Evolutionary conservation across 1,284 basidiomycete species (phyloP).

Genomic region (Coriolopsis trogii): DNA sequence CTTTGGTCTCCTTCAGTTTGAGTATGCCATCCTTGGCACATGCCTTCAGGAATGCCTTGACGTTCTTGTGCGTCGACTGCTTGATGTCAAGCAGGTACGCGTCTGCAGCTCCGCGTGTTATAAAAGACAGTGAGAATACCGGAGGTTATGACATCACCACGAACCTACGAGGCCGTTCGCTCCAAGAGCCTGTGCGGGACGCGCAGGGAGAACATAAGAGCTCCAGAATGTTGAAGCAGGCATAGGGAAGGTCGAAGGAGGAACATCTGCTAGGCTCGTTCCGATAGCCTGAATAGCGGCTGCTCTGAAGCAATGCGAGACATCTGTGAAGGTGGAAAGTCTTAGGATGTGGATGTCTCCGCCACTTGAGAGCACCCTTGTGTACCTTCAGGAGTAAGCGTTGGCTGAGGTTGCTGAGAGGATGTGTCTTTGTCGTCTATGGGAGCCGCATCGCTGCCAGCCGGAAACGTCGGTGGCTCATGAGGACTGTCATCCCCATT

Average conservation of each 20-base stretch:
- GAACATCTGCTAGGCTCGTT: slow-evolving; percentile 48
- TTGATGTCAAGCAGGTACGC: slow-evolving; percentile 59
- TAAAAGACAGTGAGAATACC: background rate
- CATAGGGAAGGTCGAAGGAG: slow-evolving; percentile 69
- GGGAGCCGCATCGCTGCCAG: too few relatives aligned
- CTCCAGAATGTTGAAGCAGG: slow-evolving; percentile 79
- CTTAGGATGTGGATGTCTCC: too few relatives aligned
- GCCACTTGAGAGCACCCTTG: too few relatives aligned
- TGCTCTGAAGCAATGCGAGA: slow-evolving; percentile 66
- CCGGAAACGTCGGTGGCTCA: too few relatives aligned
- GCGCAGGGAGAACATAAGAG: slow-evolving; percentile 73
- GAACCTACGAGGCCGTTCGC: slow-evolving; percentile 33
- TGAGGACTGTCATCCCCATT: too few relatives aligned
- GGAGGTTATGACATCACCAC: background rate
- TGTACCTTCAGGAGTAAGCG: background rate
- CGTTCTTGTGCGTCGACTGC: slow-evolving; percentile 77
- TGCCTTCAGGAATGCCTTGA: slow-evolving; percentile 77
- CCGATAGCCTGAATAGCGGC: slow-evolving; percentile 73
- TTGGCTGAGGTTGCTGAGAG: background rate
- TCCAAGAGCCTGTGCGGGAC: slow-evolving; percentile 57
- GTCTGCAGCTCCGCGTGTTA: too few relatives aligned
- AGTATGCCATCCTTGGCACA: slow-evolving; percentile 74
- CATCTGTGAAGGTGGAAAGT: slow-evolving; percentile 42
- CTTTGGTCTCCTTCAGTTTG: slow-evolving; percentile 72
- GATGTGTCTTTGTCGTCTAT: too few relatives aligned